Percentiles rank a stretch among this genome's conserved stretches.
Evolutionary conservation across 805 yeast genomes (phyloP).

Genomic region (Soucietia sequanensis): DNA sequence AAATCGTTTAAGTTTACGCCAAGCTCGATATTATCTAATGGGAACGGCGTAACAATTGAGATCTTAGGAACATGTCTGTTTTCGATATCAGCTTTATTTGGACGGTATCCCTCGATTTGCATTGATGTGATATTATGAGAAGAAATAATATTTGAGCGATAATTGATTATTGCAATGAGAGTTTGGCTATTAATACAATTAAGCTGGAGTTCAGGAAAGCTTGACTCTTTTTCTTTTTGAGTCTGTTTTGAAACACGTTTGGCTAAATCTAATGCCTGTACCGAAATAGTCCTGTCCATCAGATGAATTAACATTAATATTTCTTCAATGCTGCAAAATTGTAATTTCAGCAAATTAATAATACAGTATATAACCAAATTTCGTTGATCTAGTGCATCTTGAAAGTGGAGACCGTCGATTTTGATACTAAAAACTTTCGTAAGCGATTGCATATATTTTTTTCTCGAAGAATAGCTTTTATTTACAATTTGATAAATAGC

Average conservation of each 20-base stretch:
- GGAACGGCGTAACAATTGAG: conserved; percentile 6
- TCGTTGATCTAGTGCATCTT: conserved; percentile 15
- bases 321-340: conserved; percentile 50
- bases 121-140: conserved; percentile 20
- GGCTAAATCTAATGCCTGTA: conserved; percentile 39
- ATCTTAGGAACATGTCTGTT: conserved; percentile 28
- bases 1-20: conserved; percentile 3
- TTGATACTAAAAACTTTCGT: conserved; percentile 13
- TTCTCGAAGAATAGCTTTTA: conserved; percentile 34
- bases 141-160: conserved; percentile 17
- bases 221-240: no score
- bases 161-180: conserved; percentile 10
- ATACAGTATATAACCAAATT: conserved; percentile 25
- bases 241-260: conserved; percentile 13
- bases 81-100: conserved; percentile 30
- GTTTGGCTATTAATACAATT: conserved; percentile 9
- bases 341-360: conserved; percentile 37
- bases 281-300: conserved; percentile 42
- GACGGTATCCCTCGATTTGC: conserved; percentile 25
- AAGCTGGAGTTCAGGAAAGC: conserved; percentile 1
- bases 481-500: conserved; percentile 29
- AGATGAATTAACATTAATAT: conserved; percentile 42
- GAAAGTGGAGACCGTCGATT: conserved; percentile 3
- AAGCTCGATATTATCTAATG: conserved; percentile 6
- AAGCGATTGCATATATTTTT: conserved; percentile 36